Percentiles rank a stretch among this genome's conserved stretches.
Evolutionary conservation across 2,329 filamentous ascomycete species (phyloP).

Genomic region (Calonectria fujianensis): DNA sequence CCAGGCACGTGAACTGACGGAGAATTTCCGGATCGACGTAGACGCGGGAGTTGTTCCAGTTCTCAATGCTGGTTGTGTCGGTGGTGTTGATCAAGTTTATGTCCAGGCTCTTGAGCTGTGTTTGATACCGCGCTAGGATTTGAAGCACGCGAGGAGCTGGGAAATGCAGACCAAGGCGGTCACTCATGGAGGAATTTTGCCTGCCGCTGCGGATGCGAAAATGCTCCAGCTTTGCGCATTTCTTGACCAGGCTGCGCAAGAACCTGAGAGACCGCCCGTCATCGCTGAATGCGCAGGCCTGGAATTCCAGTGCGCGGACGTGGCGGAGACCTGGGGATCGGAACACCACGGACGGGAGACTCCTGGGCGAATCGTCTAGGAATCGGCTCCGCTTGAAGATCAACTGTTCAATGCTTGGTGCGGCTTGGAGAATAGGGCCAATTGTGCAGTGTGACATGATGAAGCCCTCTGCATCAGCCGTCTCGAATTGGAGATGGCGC

Average conservation of each 20-base stretch:
- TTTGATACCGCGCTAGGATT: neutral
- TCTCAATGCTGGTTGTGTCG: neutral
- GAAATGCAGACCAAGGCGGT: neutral
- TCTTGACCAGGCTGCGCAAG: neutral
- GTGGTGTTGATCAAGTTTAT: neutral
- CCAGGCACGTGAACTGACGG: neutral
- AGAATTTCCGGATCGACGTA: neutral
- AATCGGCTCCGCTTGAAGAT: neutral
- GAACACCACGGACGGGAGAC: neutral
- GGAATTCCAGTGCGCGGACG: slow-evolving; percentile 1
- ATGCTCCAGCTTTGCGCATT: neutral
- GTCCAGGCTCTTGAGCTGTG: neutral
- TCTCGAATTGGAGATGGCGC: neutral
- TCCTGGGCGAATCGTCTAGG: too few relatives aligned
- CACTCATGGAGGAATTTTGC: neutral
- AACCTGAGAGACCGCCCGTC: neutral
- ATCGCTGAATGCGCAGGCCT: neutral
- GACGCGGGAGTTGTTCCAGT: neutral
- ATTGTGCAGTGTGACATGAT: neutral
- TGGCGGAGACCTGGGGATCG: neutral
- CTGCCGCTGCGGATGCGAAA: neutral
- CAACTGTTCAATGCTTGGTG: neutral
- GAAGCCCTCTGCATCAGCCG: neutral
- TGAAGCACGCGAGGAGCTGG: slow-evolving; percentile 6
- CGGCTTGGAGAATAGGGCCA: neutral